Evolutionary conservation across 306 rosid genomes (phyloP).

Genomic region (Leucaena leucocephala): DNA sequence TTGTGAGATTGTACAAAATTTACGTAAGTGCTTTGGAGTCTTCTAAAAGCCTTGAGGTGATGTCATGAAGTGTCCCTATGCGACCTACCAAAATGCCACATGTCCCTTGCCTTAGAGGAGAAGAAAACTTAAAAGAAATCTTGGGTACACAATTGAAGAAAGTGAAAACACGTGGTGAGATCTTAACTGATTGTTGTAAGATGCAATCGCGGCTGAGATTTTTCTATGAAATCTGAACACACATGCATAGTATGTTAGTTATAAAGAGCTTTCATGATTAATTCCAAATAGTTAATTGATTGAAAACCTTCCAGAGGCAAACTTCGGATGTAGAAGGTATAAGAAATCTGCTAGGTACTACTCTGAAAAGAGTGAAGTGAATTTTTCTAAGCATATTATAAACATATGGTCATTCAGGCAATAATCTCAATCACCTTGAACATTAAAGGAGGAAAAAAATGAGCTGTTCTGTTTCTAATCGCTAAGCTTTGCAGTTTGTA

Average conservation of each 20-base stretch:
- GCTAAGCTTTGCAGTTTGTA: no score
- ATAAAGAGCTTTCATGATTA: neutral
- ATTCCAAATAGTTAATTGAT: neutral
- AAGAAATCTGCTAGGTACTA: neutral
- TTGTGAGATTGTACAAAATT: no score
- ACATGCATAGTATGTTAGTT: neutral
- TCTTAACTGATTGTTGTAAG: no score
- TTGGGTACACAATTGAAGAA: no score
- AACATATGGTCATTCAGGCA: neutral
- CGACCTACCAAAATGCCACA: no score
- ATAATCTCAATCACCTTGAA: neutral
- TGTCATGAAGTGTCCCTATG: no score
- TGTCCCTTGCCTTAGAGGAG: no score
- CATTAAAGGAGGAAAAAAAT: neutral
- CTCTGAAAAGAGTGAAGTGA: neutral
- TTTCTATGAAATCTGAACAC: neutral
- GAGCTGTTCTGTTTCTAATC: neutral
- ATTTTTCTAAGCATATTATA: neutral
- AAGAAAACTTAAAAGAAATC: no score
- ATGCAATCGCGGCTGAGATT: neutral
- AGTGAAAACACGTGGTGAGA: no score
- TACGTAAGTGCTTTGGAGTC: no score
- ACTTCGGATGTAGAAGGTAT: neutral
- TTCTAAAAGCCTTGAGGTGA: no score
- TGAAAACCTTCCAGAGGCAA: neutral